Percentiles rank a stretch among this genome's conserved stretches.
These are phyloP conservation scores for Phlegmacium glaucopus DNA, from an alignment of 768 basidiomycete species.

Conservation along the genomic window DNA sequence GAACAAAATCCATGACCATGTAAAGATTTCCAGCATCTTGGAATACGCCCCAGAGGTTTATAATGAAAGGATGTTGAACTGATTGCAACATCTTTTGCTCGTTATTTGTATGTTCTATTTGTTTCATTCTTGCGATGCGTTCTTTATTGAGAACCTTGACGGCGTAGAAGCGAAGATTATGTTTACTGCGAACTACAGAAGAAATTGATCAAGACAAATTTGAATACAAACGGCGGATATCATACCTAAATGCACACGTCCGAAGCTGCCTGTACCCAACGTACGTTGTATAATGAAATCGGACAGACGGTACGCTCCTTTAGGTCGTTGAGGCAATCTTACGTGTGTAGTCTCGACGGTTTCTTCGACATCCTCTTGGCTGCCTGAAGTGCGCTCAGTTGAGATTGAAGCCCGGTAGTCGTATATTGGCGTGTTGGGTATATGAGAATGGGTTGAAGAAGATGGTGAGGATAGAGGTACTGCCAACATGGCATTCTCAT, in stretches of 20 bases:
- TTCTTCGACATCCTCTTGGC: constrained; percentile 19
- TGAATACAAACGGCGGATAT: constrained; percentile 1
- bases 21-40: constrained; percentile 92
- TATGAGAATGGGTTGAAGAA: constrained; percentile 28
- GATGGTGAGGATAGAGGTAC: constrained; percentile 26
- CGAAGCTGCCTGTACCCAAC: constrained; percentile 94
- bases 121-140: constrained; percentile 88
- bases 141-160: constrained; percentile 95
- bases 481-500: constrained; percentile 16
- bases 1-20: constrained; percentile 97
- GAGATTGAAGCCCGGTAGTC: constrained; percentile 69
- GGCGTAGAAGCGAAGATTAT: constrained; percentile 94
- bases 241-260: constrained; percentile 87
- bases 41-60: constrained; percentile 95
- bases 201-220: constrained; percentile 9
- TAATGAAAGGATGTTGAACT: constrained; percentile 89
- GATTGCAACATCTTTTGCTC: constrained; percentile 84
- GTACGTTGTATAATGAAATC: constrained; percentile 84
- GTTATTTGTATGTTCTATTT: constrained; percentile 96
- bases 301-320: constrained; percentile 64
- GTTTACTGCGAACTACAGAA: constrained; percentile 75
- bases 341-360: constrained; percentile 13
- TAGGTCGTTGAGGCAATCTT: constrained; percentile 36
- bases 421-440: constrained; percentile 30
- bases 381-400: constrained; percentile 57